Conservation (phyloP, 2,329 filamentous ascomycete species). For the Aspergillus costaricaensis region DNA sequence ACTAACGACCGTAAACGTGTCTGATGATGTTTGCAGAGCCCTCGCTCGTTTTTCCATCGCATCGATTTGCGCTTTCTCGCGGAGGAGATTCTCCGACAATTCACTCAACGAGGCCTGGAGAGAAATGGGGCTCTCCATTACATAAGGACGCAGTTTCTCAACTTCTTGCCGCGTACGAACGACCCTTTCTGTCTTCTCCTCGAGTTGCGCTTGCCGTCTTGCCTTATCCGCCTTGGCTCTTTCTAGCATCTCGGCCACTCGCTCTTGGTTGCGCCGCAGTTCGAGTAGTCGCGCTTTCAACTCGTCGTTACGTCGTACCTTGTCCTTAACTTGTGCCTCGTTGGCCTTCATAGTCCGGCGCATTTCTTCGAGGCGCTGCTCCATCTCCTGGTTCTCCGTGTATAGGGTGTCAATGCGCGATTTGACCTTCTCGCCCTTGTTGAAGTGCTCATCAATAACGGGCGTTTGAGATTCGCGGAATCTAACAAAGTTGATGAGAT, state of each 20-base stretch:
- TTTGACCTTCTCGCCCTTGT: slow-evolving; percentile 84
- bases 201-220: slow-evolving; percentile 65
- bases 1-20: slow-evolving; percentile 82
- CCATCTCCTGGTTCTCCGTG: slow-evolving; percentile 82
- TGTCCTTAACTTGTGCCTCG: slow-evolving; percentile 79
- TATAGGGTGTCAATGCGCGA: slow-evolving; percentile 83
- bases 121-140: slow-evolving; percentile 80
- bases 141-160: slow-evolving; percentile 86
- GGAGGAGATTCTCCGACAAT: slow-evolving; percentile 73
- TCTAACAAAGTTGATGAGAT: slow-evolving; percentile 97
- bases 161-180: slow-evolving; percentile 79
- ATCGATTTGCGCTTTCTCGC: slow-evolving; percentile 84
- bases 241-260: slow-evolving; percentile 78
- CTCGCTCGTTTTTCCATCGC: slow-evolving; percentile 82
- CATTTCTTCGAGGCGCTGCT: slow-evolving; percentile 77
- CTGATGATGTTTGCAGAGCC: slow-evolving; percentile 85
- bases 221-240: slow-evolving; percentile 78
- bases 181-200: slow-evolving; percentile 53
- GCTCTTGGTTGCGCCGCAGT: slow-evolving; percentile 77
- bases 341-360: slow-evolving; percentile 75
- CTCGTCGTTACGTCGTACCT: slow-evolving; percentile 81
- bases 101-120: slow-evolving; percentile 82
- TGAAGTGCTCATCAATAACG: slow-evolving; percentile 91
- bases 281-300: slow-evolving; percentile 80
- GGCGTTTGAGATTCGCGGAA: slow-evolving; percentile 91